Conservation (phyloP, 2,329 filamentous ascomycete genomes). For the Xylaria multiplex region DNA sequence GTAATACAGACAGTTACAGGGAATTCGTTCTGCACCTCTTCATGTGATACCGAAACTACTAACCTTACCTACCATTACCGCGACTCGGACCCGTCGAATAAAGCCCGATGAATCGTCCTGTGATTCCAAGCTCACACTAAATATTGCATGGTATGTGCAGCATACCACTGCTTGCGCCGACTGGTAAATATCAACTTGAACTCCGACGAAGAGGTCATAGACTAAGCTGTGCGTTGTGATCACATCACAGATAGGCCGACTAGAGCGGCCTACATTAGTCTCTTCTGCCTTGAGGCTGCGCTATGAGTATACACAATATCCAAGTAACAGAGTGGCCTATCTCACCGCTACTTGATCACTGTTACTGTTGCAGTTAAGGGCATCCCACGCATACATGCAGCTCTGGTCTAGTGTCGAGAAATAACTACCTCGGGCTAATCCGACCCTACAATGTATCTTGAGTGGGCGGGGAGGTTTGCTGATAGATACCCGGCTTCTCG, state of each 20-base stretch:
- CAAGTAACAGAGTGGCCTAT: not conserved
- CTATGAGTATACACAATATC: not conserved
- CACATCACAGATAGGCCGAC: no score
- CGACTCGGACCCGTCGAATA: no score
- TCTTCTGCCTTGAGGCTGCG: constrained; percentile 3
- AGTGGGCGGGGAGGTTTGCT: constrained; percentile 29
- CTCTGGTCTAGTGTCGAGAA: constrained; percentile 2
- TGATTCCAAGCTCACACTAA: no score
- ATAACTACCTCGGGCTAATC: constrained; percentile 9
- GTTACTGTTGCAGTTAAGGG: constrained; percentile 19
- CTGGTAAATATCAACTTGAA: not conserved
- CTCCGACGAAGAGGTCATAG: constrained; percentile 1
- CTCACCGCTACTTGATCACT: constrained; percentile 34
- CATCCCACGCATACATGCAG: constrained; percentile 6
- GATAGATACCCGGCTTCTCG: constrained; percentile 22
- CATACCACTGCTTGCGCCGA: no score
- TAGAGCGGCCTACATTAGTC: not conserved
- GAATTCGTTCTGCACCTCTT: no score
- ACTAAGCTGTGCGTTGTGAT: not conserved
- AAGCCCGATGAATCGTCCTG: no score
- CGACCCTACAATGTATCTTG: constrained; percentile 18
- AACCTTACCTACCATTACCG: no score
- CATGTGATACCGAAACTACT: no score
- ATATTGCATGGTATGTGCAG: no score
- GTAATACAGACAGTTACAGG: no score